Evolutionary conservation across 257 asterid species (phyloP), one percentile per base, ranked within the genome.

Genomic region (Ilex asprella): DNA sequence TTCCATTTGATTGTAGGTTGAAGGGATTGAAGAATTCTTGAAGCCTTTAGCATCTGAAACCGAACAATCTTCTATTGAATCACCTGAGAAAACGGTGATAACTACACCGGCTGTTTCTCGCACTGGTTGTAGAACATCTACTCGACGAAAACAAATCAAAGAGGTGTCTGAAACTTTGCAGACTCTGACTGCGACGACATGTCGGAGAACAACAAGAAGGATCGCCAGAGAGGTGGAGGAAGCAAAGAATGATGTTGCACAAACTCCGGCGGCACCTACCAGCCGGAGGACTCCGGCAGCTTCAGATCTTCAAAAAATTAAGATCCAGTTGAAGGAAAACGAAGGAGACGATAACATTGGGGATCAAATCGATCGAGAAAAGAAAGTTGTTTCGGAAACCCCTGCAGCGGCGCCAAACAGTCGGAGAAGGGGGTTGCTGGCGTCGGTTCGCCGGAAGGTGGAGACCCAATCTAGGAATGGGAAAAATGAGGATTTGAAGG

Each of bases 11-110:
- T 61, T 6, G 55, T 71, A 93, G 99, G 94, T 89, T 9, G 86
- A 93, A 70, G 97, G 99, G 52, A 67, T 84, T 57, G 95, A 93
- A 32, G 95, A 87, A 27, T 6, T 80, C 10, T 16, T 75, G 77
- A 69, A 71, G 46, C 49, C 71, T 39, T 68, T 69, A 9, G 77
- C 71, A 63, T 81, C 83, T 53, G 91, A 67, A 62, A 68, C 70
- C 0, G 74, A 77, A 2, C 77, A 79, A 59, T 77, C 87, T 15
- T 78, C 84, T 9, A 59, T 64, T 65, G 96, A 85, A 11, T 75
- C 88, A 6, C 86, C 85, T 2, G 84, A 56, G 16, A 75, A 70
- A 71, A 44, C 68, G 15, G 94, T 75, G 70, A 58, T 70, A 41
- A 60, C 84, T 55, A 75, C 91, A 59, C 80, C 87, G 9, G 58